Percentiles rank a stretch among this genome's conserved stretches.
These are phyloP conservation scores for Neurospora discreta DNA, from an alignment of 495 filamentous ascomycete species.

Conservation along the genomic window DNA sequence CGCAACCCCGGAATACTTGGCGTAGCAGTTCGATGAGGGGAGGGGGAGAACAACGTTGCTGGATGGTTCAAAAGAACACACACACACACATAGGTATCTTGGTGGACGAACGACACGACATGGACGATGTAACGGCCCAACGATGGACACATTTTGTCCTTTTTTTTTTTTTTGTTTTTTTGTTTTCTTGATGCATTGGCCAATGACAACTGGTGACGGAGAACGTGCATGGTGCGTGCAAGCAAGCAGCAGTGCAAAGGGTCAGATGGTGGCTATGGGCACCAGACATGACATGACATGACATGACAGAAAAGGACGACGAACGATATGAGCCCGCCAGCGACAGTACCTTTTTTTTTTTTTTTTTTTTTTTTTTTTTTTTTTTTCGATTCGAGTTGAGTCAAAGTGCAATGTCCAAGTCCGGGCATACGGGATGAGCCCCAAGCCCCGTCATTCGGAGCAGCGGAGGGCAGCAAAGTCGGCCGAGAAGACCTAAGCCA, in stretches of 20 bases:
- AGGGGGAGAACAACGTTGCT: background rate
- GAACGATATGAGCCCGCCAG: background rate
- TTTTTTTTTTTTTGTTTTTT: too few species aligned
- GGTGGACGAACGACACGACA: background rate
- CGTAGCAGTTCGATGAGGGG: background rate
- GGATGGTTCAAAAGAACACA: background rate
- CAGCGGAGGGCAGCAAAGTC: conserved; percentile 2
- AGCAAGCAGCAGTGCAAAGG: background rate
- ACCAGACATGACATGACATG: background rate
- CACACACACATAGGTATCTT: background rate
- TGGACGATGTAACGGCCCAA: background rate
- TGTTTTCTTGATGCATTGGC: background rate
- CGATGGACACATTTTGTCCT: background rate
- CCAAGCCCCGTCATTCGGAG: conserved; percentile 8
- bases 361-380: too few species aligned
- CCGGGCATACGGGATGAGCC: conserved; percentile 3
- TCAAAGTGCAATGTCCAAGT: background rate
- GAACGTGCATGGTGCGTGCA: background rate
- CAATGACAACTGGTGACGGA: background rate
- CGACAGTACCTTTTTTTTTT: too few species aligned
- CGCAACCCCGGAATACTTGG: background rate
- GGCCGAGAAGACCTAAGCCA: background rate
- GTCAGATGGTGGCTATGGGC: background rate
- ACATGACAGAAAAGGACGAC: background rate
- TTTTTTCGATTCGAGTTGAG: too few species aligned